Evolutionary conservation across 495 filamentous ascomycete genomes (phyloP).

Genomic region (Tirmania nivea): DNA sequence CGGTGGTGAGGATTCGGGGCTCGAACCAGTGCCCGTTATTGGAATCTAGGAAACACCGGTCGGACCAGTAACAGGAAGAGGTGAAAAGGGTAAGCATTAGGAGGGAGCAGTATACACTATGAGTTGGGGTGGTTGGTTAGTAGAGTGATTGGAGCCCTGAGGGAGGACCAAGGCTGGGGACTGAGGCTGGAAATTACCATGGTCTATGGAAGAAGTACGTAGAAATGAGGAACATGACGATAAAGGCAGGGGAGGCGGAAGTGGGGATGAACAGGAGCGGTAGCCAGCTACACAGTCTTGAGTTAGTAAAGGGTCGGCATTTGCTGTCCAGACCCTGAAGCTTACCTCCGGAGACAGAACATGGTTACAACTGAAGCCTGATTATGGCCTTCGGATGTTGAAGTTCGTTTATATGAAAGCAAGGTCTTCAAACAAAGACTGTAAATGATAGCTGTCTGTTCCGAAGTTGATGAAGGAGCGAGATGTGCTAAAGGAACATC

Average conservation of each 20-base stretch:
- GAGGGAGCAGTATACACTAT: constrained; percentile 59
- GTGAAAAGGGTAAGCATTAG: constrained; percentile 74
- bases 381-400: too few species aligned
- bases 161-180: background rate
- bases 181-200: constrained; percentile 25
- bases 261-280: constrained; percentile 55
- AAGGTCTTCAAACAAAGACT: too few species aligned
- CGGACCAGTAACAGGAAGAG: constrained; percentile 78
- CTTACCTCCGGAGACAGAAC: constrained; percentile 70
- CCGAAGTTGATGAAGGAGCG: too few species aligned
- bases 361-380: constrained; percentile 22
- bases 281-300: constrained; percentile 33
- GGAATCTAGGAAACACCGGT: constrained; percentile 72
- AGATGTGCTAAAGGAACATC: too few species aligned
- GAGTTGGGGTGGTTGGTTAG: background rate
- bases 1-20: constrained; percentile 27
- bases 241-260: constrained; percentile 64
- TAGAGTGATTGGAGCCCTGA: background rate
- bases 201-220: constrained; percentile 80
- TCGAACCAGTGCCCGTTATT: constrained; percentile 62
- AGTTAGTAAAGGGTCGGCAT: background rate
- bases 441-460: too few species aligned
- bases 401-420: too few species aligned
- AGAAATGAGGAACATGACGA: constrained; percentile 71
- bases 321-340: background rate